A percentile compares a stretch with the other conserved stretches of the same genome.
These are phyloP conservation scores for Echium plantagineum DNA, from an alignment of 257 asterid species.

Conservation along the genomic window DNA sequence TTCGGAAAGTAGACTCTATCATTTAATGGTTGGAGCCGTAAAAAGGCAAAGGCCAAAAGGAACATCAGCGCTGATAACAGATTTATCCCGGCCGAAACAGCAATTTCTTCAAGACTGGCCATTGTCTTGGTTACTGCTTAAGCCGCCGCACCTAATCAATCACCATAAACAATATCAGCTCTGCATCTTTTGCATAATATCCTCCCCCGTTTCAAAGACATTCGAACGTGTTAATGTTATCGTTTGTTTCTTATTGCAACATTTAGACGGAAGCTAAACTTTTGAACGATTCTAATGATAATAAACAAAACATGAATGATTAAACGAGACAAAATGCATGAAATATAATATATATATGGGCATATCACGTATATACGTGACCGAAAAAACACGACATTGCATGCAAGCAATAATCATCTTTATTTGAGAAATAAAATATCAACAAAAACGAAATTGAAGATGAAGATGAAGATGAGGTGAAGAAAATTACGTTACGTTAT, in stretches of 20 bases:
- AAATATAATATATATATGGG: not conserved
- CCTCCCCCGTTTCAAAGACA: too few relatives aligned
- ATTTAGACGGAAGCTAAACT: too few relatives aligned
- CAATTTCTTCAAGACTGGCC: constrained; percentile 59
- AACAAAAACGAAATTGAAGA: too few relatives aligned
- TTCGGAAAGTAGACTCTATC: constrained; percentile 73
- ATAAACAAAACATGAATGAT: not conserved
- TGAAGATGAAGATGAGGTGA: not conserved
- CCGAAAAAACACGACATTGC: not conserved
- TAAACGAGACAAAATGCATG: not conserved
- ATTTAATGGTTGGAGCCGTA: constrained; percentile 67
- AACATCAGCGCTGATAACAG: constrained; percentile 60
- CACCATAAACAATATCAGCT: not conserved
- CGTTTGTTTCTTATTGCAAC: too few relatives aligned
- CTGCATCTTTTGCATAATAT: too few relatives aligned
- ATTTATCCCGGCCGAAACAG: constrained; percentile 57
- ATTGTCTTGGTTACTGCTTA: constrained; percentile 27
- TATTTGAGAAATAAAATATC: too few relatives aligned
- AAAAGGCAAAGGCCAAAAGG: constrained; percentile 60
- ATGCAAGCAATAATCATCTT: not conserved
- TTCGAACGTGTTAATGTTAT: too few relatives aligned
- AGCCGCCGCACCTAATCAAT: not conserved
- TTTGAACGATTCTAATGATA: too few relatives aligned
- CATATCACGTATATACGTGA: not conserved
- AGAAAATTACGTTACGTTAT: too few relatives aligned